Evolutionary conservation across 192 early-diverging fungal species (phyloP).

Genomic region (Coemansia sp.): DNA sequence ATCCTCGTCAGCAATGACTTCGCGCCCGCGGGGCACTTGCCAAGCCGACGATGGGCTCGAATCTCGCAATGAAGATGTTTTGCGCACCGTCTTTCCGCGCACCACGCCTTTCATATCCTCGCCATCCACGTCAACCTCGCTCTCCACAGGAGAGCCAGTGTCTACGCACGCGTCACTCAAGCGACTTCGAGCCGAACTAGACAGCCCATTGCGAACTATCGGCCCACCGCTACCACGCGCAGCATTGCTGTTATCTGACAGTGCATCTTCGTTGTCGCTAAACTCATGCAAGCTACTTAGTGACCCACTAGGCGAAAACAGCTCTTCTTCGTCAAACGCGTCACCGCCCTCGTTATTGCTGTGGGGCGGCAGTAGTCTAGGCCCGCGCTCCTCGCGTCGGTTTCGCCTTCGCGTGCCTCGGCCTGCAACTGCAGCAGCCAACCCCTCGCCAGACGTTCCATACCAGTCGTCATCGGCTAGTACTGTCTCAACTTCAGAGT

Average conservation of each 20-base stretch:
- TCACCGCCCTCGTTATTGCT: slow-evolving; percentile 3
- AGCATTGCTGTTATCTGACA: slow-evolving; percentile 2
- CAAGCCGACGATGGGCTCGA: slow-evolving; percentile 9
- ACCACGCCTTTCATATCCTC: slow-evolving; percentile 3
- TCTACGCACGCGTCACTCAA: neutral
- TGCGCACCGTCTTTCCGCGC: neutral
- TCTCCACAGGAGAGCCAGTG: slow-evolving; percentile 15
- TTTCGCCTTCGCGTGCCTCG: slow-evolving; percentile 5
- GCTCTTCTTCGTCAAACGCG: slow-evolving; percentile 44
- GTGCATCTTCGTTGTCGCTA: slow-evolving; percentile 24
- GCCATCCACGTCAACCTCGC: slow-evolving; percentile 39
- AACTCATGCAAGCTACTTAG: slow-evolving; percentile 51
- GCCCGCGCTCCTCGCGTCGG: neutral
- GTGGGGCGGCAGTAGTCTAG: neutral
- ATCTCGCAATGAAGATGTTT: neutral
- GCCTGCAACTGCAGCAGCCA: neutral
- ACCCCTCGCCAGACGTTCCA: slow-evolving; percentile 5
- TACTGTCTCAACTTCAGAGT: slow-evolving; percentile 45
- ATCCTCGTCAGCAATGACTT: slow-evolving; percentile 40
- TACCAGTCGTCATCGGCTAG: slow-evolving; percentile 46
- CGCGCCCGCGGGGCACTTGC: slow-evolving; percentile 17
- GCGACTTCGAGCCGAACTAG: neutral
- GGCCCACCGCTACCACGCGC: slow-evolving; percentile 14
- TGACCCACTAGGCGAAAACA: slow-evolving; percentile 47
- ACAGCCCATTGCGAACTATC: slow-evolving; percentile 30